phyloP scores from a whole-genome alignment of 164 flowering plant genomes.

The Paratinospora sagittata region DNA sequence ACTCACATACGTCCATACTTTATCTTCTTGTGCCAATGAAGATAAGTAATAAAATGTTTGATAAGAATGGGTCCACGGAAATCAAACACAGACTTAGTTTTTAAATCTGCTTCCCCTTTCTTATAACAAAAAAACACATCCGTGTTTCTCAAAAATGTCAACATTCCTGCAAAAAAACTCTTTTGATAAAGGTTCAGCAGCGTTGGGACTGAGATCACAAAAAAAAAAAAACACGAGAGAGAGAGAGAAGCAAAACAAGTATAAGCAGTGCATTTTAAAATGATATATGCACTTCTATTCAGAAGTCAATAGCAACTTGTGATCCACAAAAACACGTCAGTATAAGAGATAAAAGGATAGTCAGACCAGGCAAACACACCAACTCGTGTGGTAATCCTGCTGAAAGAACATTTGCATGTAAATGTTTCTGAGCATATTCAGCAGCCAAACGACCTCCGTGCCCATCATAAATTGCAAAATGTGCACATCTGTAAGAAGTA shows the following conservation, averaged over 20 bases:
- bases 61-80: background rate
- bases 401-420: constrained; percentile 64
- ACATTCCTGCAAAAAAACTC: background rate
- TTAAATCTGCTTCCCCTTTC: background rate
- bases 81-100: background rate
- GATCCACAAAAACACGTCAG: background rate
- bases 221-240: background rate
- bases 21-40: no score
- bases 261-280: constrained; percentile 1
- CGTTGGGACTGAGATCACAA: background rate
- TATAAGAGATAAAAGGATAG: constrained; percentile 9
- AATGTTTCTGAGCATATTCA: constrained; percentile 73
- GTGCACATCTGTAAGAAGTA: constrained; percentile 48
- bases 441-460: constrained; percentile 93
- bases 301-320: background rate
- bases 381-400: constrained; percentile 99
- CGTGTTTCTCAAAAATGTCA: no score
- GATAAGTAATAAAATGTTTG: background rate
- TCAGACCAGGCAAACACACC: constrained; percentile 54
- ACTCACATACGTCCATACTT: no score
- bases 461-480: constrained; percentile 88
- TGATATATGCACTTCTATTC: background rate
- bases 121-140: no score
- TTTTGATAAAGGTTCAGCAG: background rate
- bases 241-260: background rate